Evolutionary conservation across 1,284 basidiomycete species (phyloP).

Genomic region (Inonotus obliquus): DNA sequence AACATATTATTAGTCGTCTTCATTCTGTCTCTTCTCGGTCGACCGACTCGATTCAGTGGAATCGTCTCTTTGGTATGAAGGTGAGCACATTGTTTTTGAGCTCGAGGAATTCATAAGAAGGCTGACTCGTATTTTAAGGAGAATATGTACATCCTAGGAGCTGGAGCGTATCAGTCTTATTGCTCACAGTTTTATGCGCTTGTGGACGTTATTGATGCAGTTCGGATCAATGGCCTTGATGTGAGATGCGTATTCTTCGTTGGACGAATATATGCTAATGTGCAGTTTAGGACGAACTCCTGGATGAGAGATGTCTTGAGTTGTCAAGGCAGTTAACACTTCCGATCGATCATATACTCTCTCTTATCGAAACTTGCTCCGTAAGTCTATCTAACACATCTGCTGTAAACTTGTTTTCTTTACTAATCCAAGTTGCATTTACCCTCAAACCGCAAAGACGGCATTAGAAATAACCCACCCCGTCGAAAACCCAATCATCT

Average conservation of each 20-base stretch:
- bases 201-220: neutral
- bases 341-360: conserved; percentile 10
- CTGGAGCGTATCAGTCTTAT: conserved; percentile 17
- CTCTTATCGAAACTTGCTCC: neutral
- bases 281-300: neutral
- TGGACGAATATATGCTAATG: neutral
- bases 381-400: conserved; percentile 1
- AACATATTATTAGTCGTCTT: conserved; percentile 3
- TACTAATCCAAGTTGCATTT: neutral
- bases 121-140: neutral
- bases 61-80: conserved; percentile 3
- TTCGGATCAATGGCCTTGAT: neutral
- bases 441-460: neutral
- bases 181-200: conserved; percentile 11
- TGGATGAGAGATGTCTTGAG: conserved; percentile 6
- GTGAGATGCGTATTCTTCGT: neutral
- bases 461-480: conserved; percentile 9
- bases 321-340: conserved; percentile 4
- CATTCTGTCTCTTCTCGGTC: neutral
- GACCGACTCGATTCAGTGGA: conserved; percentile 10
- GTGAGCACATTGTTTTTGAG: too few relatives aligned
- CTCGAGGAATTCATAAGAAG: neutral
- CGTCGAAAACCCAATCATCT: neutral
- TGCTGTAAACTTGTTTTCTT: neutral
- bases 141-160: neutral